Evolutionary conservation across 805 yeast genomes (phyloP).

Genomic region (Metschnikowia sp.): DNA sequence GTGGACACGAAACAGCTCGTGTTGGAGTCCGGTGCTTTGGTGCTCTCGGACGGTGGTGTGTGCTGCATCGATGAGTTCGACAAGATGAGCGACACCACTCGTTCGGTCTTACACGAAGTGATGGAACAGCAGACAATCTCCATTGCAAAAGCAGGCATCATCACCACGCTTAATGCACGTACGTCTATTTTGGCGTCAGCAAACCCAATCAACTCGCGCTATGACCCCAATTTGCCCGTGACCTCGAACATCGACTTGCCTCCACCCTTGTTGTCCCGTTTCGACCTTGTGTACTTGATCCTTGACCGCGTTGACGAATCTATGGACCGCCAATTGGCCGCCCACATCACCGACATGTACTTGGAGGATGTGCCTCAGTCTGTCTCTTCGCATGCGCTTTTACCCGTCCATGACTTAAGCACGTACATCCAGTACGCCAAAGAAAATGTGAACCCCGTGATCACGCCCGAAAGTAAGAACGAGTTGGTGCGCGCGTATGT

Average conservation of each 20-base stretch:
- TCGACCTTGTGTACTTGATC: slow-evolving; percentile 88
- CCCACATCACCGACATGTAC: slow-evolving; percentile 88
- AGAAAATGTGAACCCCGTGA: slow-evolving; percentile 73
- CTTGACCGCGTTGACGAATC: slow-evolving; percentile 89
- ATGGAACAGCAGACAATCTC: slow-evolving; percentile 99
- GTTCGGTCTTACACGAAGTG: slow-evolving; percentile 95
- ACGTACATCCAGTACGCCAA: slow-evolving; percentile 92
- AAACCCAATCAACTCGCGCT: slow-evolving; percentile 93
- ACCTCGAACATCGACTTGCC: slow-evolving; percentile 95
- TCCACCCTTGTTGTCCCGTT: slow-evolving; percentile 91
- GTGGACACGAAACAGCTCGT: slow-evolving; percentile 91
- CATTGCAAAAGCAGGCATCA: slow-evolving; percentile 97
- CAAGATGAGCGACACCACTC: slow-evolving; percentile 91
- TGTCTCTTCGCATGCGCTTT: slow-evolving; percentile 61
- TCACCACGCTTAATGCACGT: slow-evolving; percentile 93
- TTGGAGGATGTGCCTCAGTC: slow-evolving; percentile 80
- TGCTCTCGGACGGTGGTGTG: slow-evolving; percentile 94
- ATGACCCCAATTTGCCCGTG: slow-evolving; percentile 92
- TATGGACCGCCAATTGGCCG: slow-evolving; percentile 81
- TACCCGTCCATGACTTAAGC: slow-evolving; percentile 86
- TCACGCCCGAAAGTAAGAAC: slow-evolving; percentile 75
- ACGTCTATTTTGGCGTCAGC: slow-evolving; percentile 96
- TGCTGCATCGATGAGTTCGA: slow-evolving; percentile 99
- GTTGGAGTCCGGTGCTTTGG: slow-evolving; percentile 93
- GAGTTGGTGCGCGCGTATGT: slow-evolving; percentile 87